phyloP scores from a whole-genome alignment of 352 stramenopile genomes.

The Blastocystis sp. region DNA sequence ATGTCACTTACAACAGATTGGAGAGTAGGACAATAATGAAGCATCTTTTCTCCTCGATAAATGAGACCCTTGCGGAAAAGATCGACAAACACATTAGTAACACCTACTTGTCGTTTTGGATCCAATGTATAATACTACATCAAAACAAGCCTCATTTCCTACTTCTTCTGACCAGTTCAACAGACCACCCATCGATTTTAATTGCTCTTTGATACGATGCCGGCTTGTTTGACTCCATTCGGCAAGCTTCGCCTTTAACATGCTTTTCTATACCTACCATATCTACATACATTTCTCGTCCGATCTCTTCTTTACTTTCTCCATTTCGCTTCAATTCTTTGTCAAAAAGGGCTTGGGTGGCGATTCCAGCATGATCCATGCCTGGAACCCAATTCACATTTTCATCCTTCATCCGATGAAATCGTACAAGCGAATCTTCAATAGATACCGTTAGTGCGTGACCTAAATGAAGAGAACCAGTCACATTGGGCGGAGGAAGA shows the following conservation, averaged over 20 bases:
- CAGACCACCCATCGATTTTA: slow-evolving; percentile 71
- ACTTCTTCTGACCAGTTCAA: slow-evolving; percentile 78
- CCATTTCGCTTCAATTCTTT: slow-evolving; percentile 73
- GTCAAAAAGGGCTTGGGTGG: slow-evolving; percentile 78
- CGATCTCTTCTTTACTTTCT: slow-evolving; percentile 76
- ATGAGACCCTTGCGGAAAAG: slow-evolving; percentile 73
- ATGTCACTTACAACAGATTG: slow-evolving; percentile 81
- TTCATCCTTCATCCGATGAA: slow-evolving; percentile 92
- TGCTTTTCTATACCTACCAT: slow-evolving; percentile 51
- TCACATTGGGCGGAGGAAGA: slow-evolving; percentile 82
- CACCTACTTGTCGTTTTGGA: slow-evolving; percentile 66
- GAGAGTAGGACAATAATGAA: slow-evolving; percentile 80
- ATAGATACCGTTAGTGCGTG: slow-evolving; percentile 95
- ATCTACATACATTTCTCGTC: slow-evolving; percentile 83
- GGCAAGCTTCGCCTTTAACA: slow-evolving; percentile 68
- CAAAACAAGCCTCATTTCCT: neutral
- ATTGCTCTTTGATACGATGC: slow-evolving; percentile 75
- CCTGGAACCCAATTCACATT: slow-evolving; percentile 92
- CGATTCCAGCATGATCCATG: slow-evolving; percentile 95
- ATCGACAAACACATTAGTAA: slow-evolving; percentile 76
- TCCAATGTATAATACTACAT: slow-evolving; percentile 62
- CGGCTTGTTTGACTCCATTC: slow-evolving; percentile 89
- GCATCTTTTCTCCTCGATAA: slow-evolving; percentile 79
- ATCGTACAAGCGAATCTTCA: slow-evolving; percentile 85
- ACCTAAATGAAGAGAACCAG: slow-evolving; percentile 86